These are phyloP conservation scores for Melaleuca alternifolia DNA, from an alignment of 345 rosid species.

Conservation along the genomic window DNA sequence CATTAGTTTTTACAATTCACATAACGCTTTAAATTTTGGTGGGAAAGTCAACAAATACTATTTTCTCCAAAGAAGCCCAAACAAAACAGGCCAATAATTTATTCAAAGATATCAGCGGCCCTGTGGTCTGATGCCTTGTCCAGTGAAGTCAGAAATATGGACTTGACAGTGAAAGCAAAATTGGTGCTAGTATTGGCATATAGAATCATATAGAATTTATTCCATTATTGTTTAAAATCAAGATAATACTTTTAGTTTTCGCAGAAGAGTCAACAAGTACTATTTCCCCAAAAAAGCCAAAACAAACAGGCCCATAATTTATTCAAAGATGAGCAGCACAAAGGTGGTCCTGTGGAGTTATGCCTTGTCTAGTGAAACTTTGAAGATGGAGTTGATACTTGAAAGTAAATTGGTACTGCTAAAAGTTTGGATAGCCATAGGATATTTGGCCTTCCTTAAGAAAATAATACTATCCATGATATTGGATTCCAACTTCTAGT, in stretches of 20 bases:
- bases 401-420: background rate
- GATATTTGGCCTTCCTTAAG: background rate
- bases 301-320: background rate
- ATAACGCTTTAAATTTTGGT: background rate
- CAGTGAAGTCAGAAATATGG: background rate
- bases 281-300: background rate
- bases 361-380: background rate
- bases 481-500: background rate
- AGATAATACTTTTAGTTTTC: background rate
- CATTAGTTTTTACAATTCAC: background rate
- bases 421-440: background rate
- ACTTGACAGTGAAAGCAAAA: background rate
- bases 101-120: background rate
- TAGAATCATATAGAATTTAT: background rate
- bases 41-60: background rate
- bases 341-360: background rate
- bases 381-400: background rate
- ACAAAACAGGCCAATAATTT: background rate
- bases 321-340: background rate
- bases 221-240: background rate
- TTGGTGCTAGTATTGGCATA: background rate
- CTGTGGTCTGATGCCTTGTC: background rate
- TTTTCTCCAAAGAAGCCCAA: background rate
- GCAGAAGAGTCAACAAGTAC: background rate
- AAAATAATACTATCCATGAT: background rate